Evolutionary conservation across 2,329 filamentous ascomycete genomes (phyloP), one percentile per base, ranked within the genome.

Genomic region (Achaetomium macrosporum): DNA sequence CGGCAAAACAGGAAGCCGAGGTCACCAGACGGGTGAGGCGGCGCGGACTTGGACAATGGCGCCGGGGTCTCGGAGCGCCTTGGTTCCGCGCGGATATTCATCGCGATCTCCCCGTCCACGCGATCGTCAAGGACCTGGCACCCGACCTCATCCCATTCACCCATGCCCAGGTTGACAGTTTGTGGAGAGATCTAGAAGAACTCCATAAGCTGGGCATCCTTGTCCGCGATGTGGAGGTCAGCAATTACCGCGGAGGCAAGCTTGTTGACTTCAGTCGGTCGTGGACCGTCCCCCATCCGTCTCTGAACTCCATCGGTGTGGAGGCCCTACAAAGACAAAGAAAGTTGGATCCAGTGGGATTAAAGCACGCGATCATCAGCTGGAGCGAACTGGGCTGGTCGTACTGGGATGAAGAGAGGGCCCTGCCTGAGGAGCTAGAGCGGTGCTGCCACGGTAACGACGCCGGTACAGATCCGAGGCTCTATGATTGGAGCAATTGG

Each of bases 171-270:
- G 9, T 45, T 17, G 15, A 37, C 2, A 9, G 8, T 16, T 10
- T 52, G 40, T 55, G 49, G 48, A 16, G 15, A 5, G 55, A 57
- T 13, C 25, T 54, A 1, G 16, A 57, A 31, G 43, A 16, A 1
- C 43, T 57, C 3, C 51, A 54, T 35, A 10, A n/a, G 16, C 44
- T 57, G 8, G 54, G 54, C 9, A 57, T 57, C 13, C 31, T 57
- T 11, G 44, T 54, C 3, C 43, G 43, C n/a, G 51, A 57, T 33
- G 39, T 51, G 11, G 13, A 46, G 15, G 25, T 42, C 2, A 13
- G 15, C 31, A 57, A 54, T 39, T 54, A 54, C 16, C 8, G 50
- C 9, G 43, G 31, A 17, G 52, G 37, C 8, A 54, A 54, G 31
- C 40, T 57, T 30, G 17, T 54, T 25, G 51, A 57, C 39, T 57